A percentile compares a stretch with the other conserved stretches of the same genome.
Evolutionary conservation across 192 early-diverging fungal species (phyloP).

Genomic region (Rhizophagus clarus): DNA sequence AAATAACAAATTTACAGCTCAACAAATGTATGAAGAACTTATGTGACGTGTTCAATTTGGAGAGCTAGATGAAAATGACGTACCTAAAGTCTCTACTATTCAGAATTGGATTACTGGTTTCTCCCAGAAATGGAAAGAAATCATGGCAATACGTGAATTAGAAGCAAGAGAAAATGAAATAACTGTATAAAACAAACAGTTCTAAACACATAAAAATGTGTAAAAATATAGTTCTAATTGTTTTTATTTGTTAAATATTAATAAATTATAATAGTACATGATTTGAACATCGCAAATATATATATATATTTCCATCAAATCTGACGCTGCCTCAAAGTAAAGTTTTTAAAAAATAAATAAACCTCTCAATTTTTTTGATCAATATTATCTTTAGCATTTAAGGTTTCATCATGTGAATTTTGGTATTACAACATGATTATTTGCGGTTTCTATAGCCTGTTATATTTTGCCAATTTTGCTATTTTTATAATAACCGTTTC

Average conservation of each 20-base stretch:
- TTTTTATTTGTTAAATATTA: background rate
- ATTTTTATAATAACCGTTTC: no score
- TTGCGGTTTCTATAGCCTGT: no score
- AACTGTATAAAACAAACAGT: background rate
- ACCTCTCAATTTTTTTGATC: background rate
- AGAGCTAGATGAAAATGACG: background rate
- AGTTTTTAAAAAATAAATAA: background rate
- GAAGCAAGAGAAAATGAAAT: background rate
- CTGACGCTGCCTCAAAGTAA: background rate
- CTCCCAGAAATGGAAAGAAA: background rate
- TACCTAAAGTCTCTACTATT: conserved; percentile 3
- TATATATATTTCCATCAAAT: background rate
- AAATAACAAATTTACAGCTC: background rate
- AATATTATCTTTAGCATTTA: background rate
- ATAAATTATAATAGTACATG: background rate
- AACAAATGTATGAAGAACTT: background rate
- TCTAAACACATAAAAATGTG: no score
- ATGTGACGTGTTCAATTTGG: background rate
- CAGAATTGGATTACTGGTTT: background rate
- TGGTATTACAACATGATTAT: no score
- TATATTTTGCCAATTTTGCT: no score
- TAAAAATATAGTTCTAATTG: background rate
- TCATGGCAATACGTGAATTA: background rate
- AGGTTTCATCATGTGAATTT: background rate
- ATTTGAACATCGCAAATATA: no score